Conservation (phyloP, 495 filamentous ascomycete genomes). For the Lasiosphaeria miniovina region DNA sequence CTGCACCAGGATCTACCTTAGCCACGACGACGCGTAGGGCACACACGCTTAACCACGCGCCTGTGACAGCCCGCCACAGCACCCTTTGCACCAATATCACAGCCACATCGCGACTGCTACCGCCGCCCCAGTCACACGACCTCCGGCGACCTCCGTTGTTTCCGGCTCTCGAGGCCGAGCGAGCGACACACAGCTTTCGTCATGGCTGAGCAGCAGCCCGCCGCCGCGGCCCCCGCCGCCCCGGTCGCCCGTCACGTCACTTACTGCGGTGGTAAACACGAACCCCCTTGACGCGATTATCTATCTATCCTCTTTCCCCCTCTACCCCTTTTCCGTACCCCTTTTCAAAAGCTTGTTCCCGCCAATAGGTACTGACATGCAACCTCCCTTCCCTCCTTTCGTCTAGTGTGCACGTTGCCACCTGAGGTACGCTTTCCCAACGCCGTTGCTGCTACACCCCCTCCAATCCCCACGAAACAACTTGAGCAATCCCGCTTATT, state of each 20-base stretch:
- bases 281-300: slow-evolving; percentile 18
- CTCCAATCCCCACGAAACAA: neutral
- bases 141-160: too few relatives aligned
- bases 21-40: too few relatives aligned
- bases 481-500: neutral
- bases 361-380: neutral
- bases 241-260: slow-evolving; percentile 23
- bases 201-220: neutral
- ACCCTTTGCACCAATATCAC: too few relatives aligned
- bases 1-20: too few relatives aligned
- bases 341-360: neutral
- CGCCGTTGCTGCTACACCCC: neutral
- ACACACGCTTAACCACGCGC: too few relatives aligned
- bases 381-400: slow-evolving; percentile 3
- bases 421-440: slow-evolving; percentile 68
- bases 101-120: too few relatives aligned
- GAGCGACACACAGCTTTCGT: neutral
- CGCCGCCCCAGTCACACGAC: too few relatives aligned
- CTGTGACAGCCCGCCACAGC: too few relatives aligned
- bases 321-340: neutral
- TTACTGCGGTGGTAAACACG: slow-evolving; percentile 35
- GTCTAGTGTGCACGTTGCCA: slow-evolving; percentile 82
- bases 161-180: neutral
- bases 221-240: neutral
- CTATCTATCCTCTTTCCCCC: neutral